Percentiles rank a stretch among this genome's conserved stretches.
Conservation (phyloP, 768 basidiomycete species). For the Zangia roseola region DNA sequence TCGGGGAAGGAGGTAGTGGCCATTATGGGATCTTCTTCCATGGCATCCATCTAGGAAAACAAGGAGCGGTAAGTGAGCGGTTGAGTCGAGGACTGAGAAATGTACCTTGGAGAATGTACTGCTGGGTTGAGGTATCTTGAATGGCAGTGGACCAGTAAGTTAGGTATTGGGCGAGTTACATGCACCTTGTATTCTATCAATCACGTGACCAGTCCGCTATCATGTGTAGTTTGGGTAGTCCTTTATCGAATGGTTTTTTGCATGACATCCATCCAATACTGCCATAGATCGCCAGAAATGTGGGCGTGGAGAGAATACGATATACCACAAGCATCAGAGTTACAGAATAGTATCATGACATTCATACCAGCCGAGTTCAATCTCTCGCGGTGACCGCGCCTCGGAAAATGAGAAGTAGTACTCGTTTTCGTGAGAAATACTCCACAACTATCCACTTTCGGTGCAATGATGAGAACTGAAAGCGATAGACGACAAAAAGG, state of each 20-base stretch:
- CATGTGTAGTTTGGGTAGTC: neutral
- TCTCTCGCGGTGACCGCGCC: neutral
- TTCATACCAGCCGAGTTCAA: neutral
- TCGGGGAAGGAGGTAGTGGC: conserved; percentile 22
- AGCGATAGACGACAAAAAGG: conserved; percentile 2
- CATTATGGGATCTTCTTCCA: conserved; percentile 35
- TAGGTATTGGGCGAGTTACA: conserved; percentile 5
- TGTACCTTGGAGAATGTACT: conserved; percentile 4
- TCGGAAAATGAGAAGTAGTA: neutral
- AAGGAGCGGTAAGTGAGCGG: neutral
- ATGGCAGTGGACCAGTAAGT: conserved; percentile 17
- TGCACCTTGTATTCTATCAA: neutral
- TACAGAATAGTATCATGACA: too few species aligned
- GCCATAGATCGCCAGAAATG: too few species aligned
- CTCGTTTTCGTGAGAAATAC: neutral
- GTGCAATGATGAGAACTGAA: conserved; percentile 2
- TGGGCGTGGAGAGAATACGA: neutral
- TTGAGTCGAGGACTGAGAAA: neutral
- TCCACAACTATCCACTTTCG: conserved; percentile 2
- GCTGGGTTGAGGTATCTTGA: conserved; percentile 21
- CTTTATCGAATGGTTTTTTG: too few species aligned
- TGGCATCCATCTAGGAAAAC: conserved; percentile 31
- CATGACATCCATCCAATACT: too few species aligned
- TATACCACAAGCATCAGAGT: neutral
- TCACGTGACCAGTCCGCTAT: conserved; percentile 20